Evolutionary conservation across 2,329 filamentous ascomycete species (phyloP), one percentile per base, ranked within the genome.

Genomic region (Camillea tinctor): DNA sequence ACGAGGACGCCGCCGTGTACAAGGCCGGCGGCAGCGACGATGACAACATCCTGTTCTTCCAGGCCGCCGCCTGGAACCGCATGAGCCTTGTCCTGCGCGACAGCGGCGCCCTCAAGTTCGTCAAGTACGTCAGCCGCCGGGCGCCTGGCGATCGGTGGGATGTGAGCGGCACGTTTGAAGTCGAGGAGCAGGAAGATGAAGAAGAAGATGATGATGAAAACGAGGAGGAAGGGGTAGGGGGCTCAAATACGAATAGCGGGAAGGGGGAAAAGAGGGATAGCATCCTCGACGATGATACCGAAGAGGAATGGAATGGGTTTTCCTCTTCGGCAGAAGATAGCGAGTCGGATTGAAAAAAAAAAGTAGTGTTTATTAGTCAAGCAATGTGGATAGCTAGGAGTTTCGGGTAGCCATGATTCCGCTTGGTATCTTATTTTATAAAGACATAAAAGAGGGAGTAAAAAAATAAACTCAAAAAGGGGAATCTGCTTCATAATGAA

Each of bases 91-190:
- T 98, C 30, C 79, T 98, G 67, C 85, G 95, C 60, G 95, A 99
- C 73, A 87, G 86, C 66, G 93, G 92, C 15, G 89, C 90, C 15
- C 81, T 99, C 72, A 89, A 92, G 74, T 99, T 99, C 73, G 93
- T 98, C 71, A 99, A 98, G 80, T 99, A 98, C 74, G 90, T 99
- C 21, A 96, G 90, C 75, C 82, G 82, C 61, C 85, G 83, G 55
- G 95, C 95, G 7, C 86, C 86, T 71, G 95, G 95, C 0, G 95
- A 98, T 76, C 84, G 95, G 50, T 98, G 93, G 92, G 95, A 99
- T 77, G 82, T 98, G 54, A 89, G 87, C 52, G 95, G 88, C 0
- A 87, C 87, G 36, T 92, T 91, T 74, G 91, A 89, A 22, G 88
- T 97, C 30, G 83, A 84, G 64, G 83, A 86, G 60, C 73, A 79